Conservation (phyloP, 345 rosid genomes). For the Eucalyptus cloeziana region DNA sequence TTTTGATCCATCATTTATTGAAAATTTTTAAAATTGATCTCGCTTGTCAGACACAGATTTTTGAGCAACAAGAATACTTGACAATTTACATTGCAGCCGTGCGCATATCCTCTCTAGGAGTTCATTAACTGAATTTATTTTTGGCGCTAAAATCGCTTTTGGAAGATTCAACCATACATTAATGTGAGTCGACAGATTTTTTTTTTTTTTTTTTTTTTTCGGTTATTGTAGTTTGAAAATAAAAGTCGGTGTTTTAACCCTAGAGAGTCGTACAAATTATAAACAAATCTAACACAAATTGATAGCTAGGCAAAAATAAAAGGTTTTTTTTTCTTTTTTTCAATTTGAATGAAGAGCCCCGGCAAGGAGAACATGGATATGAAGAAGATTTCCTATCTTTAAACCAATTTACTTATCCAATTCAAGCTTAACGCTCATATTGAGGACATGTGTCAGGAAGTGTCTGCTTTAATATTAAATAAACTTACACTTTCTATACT, state of each 20-base stretch:
- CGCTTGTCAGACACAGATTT: not conserved
- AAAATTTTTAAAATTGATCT: too few species aligned
- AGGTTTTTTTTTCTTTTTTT: too few species aligned
- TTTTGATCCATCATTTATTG: too few species aligned
- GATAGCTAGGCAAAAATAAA: not conserved
- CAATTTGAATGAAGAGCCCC: not conserved
- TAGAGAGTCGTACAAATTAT: not conserved
- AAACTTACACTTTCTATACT: not conserved
- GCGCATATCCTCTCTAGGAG: not conserved
- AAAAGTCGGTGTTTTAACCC: not conserved
- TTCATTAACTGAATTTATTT: not conserved
- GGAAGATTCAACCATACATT: not conserved
- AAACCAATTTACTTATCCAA: not conserved
- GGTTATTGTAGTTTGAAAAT: not conserved
- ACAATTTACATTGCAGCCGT: not conserved
- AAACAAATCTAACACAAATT: not conserved
- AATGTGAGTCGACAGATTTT: not conserved
- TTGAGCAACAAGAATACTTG: not conserved
- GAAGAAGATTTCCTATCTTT: not conserved
- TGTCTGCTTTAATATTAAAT: not conserved
- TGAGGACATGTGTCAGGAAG: not conserved
- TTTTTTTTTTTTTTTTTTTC: too few species aligned
- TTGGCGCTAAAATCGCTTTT: not conserved
- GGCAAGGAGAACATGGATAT: not conserved
- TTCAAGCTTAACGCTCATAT: not conserved